Conservation (phyloP, 495 filamentous ascomycete species). For the Podospora conica region DNA sequence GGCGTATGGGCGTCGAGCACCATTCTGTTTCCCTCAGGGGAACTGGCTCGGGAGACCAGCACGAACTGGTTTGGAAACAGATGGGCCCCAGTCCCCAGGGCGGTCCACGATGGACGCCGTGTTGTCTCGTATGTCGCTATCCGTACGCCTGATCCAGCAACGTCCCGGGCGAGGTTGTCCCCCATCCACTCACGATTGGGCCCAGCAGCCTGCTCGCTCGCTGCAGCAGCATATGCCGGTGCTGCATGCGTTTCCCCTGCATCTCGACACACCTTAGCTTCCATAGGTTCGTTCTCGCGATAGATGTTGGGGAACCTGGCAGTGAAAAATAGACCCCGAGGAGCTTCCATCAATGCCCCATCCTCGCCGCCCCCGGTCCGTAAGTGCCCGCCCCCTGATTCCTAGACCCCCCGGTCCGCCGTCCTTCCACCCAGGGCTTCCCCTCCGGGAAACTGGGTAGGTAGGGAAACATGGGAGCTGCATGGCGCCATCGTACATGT, state of each 20-base stretch:
- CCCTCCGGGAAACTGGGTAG: slow-evolving; percentile 4
- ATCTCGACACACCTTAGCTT: slow-evolving; percentile 5
- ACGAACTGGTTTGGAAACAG: not conserved
- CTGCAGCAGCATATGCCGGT: not conserved
- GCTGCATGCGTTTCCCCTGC: slow-evolving; percentile 8
- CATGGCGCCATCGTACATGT: slow-evolving; percentile 5
- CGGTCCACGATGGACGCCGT: not conserved
- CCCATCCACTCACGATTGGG: slow-evolving; percentile 7
- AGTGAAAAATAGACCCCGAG: not conserved
- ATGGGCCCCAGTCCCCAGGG: not conserved
- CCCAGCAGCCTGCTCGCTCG: not conserved
- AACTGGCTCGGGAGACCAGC: not conserved
- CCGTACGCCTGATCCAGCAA: slow-evolving; percentile 4
- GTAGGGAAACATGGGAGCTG: not conserved
- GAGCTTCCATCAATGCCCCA: not conserved
- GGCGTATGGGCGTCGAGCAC: not conserved
- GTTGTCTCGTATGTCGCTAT: slow-evolving; percentile 4
- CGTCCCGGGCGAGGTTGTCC: slow-evolving; percentile 5
- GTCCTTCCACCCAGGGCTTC: not conserved
- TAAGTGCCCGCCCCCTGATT: too few species aligned
- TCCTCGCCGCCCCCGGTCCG: not conserved
- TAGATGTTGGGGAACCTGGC: not conserved
- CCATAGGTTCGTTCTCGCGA: not conserved
- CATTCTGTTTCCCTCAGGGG: not conserved
- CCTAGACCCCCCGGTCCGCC: not conserved